Evolutionary conservation across 768 basidiomycete genomes (phyloP), one percentile per base, ranked within the genome.

Genomic region (Mycena capillaripes): DNA sequence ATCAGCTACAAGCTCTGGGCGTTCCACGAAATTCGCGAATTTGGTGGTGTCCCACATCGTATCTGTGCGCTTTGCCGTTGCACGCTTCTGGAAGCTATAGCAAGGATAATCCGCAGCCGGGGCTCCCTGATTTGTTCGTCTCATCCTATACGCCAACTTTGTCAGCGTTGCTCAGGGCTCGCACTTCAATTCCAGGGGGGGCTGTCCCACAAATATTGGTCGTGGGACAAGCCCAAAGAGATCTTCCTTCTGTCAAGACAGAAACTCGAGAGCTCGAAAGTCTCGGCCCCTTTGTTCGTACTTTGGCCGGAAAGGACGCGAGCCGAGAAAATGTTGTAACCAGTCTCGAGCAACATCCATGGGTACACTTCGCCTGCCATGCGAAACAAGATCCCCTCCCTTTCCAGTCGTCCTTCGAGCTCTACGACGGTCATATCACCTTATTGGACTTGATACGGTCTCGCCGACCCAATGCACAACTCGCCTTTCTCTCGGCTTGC

Each of bases 141-240:
- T 82, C 79, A 4, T 82, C 81, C 0, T 82, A 82, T 48, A 80
- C 79, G 0, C 78, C 82, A 4, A 79, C 79, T 0, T 72, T 82
- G 17, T 75, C 75, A 0, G 76, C 80, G 25, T 77, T 82, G 44
- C 76, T 81, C 56, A 73, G 74, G 19, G 64, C 74, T 30, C 76
- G 82, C 17, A 73, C 16, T 12, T 25, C 29, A 14, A 17, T 21
- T 40, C 42, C 7, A 11, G 6, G 1, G 10, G 21, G 4, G 9
- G 32, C 59, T 21, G 2, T 9, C 11, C 61, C 62, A 3, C 17
- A 42, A 10, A 19, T 75, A 21, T 46, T 71, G 4, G 23, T 71
- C n/a, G 60, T 71, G 2, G 69, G 60, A 32, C 64, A 67, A 44
- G 36, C 57, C 21, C 61, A 67, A n/a, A 23, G 21, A 9, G 46